Percentiles rank a stretch among this genome's conserved stretches.
Conservation (phyloP, 208 protist genomes). For the Herpetomonas samuelpessoai region DNA sequence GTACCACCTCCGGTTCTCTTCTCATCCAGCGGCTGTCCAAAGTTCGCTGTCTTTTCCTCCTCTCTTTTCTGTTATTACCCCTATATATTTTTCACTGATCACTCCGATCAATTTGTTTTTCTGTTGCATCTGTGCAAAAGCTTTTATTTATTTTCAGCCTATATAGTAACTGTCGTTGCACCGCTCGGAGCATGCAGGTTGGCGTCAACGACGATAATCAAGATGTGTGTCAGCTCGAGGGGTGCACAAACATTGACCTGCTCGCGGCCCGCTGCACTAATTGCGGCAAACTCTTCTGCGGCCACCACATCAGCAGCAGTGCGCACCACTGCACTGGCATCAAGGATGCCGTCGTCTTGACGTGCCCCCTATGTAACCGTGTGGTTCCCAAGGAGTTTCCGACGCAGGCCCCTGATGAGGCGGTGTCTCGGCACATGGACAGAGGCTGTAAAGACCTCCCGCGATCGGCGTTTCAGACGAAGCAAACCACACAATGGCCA, state of each 20-base stretch:
- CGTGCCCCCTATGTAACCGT: constrained; percentile 48
- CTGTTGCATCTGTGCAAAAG: constrained; percentile 1
- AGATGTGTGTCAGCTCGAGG: constrained; percentile 56
- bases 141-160: constrained; percentile 1
- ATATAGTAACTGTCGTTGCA: no score
- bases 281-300: constrained; percentile 78
- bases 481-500: background rate
- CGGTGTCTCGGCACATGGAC: constrained; percentile 77
- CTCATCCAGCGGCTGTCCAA: no score
- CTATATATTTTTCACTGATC: background rate
- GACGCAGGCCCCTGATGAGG: constrained; percentile 55
- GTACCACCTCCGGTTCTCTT: no score
- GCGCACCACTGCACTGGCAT: constrained; percentile 56
- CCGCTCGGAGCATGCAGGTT: constrained; percentile 89
- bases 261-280: constrained; percentile 62
- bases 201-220: constrained; percentile 73
- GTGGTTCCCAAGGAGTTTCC: constrained; percentile 57
- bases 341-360: constrained; percentile 29
- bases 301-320: constrained; percentile 52
- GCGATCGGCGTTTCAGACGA: background rate
- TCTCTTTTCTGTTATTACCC: background rate
- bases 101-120: background rate
- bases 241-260: constrained; percentile 72
- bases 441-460: constrained; percentile 44
- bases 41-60: no score